phyloP scores from a whole-genome alignment of 768 basidiomycete genomes.

The Naematelia encephala region DNA sequence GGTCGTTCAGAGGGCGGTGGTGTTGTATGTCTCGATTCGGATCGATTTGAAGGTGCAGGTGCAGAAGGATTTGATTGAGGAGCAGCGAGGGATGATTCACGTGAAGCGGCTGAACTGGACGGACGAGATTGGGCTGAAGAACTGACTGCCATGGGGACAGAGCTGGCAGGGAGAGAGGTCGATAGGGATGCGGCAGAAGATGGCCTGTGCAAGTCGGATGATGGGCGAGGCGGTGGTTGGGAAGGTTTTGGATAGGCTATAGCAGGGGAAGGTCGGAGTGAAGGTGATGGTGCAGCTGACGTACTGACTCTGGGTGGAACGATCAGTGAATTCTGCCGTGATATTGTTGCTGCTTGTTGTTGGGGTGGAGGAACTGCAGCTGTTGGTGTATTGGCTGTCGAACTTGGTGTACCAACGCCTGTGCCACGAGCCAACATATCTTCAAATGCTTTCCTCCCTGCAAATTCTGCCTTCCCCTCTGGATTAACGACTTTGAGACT shows the following conservation, averaged over 20 bases:
- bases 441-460: conserved; percentile 32
- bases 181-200: not conserved
- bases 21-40: conserved; percentile 20
- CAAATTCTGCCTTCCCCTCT: conserved; percentile 27
- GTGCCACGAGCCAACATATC: conserved; percentile 27
- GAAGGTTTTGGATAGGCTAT: not conserved
- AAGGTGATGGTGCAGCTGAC: not conserved
- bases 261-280: conserved; percentile 5
- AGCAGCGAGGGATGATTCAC: conserved; percentile 20
- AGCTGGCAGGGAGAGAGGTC: conserved; percentile 17
- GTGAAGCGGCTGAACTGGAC: not conserved
- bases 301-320: not conserved
- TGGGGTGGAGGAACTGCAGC: not conserved
- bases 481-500: conserved; percentile 34
- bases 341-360: not conserved
- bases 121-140: conserved; percentile 6
- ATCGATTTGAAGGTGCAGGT: no score
- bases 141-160: conserved; percentile 15
- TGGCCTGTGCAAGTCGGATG: not conserved
- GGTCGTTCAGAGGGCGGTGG: conserved; percentile 27
- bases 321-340: not conserved
- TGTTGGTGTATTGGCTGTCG: not conserved
- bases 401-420: not conserved
- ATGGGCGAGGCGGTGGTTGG: not conserved
- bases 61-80: conserved; percentile 5